Evolutionary conservation across 2,329 filamentous ascomycete species (phyloP).

Genomic region (Pseudogymnoascus sp.): DNA sequence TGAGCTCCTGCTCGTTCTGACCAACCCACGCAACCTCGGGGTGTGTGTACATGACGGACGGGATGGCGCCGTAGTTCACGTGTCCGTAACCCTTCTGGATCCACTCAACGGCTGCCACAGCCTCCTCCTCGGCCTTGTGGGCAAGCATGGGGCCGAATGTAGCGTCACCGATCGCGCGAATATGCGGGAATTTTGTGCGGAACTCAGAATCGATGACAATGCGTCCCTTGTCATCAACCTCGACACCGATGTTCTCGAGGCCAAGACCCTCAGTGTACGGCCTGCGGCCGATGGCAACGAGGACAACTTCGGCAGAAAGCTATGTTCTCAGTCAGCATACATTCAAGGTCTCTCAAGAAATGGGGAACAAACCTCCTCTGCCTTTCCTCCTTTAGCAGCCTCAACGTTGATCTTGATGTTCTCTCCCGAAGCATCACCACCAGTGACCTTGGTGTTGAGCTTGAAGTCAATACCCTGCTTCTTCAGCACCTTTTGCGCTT

Average conservation of each 20-base stretch:
- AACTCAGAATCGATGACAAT: slow-evolving; percentile 98
- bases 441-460: slow-evolving; percentile 88
- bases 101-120: slow-evolving; percentile 88
- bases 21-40: slow-evolving; percentile 98
- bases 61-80: slow-evolving; percentile 97
- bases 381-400: slow-evolving; percentile 91
- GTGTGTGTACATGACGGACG: slow-evolving; percentile 99
- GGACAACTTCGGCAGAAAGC: slow-evolving; percentile 90
- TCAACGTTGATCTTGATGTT: slow-evolving; percentile 78
- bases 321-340: slow-evolving; percentile 30
- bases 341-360: background rate
- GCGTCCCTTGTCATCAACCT: slow-evolving; percentile 86
- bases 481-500: slow-evolving; percentile 80
- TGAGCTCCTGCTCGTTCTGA: slow-evolving; percentile 93
- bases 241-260: slow-evolving; percentile 87
- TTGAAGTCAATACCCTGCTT: slow-evolving; percentile 99
- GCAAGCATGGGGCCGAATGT: slow-evolving; percentile 99
- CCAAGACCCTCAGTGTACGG: slow-evolving; percentile 90
- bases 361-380: slow-evolving; percentile 62
- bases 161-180: slow-evolving; percentile 90
- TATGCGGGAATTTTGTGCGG: slow-evolving; percentile 94
- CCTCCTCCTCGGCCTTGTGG: slow-evolving; percentile 99
- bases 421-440: slow-evolving; percentile 72
- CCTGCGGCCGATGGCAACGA: slow-evolving; percentile 91
- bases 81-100: slow-evolving; percentile 97